phyloP scores from a whole-genome alignment of 2,329 filamentous ascomycete species.

The Verticillium tricorpus region DNA sequence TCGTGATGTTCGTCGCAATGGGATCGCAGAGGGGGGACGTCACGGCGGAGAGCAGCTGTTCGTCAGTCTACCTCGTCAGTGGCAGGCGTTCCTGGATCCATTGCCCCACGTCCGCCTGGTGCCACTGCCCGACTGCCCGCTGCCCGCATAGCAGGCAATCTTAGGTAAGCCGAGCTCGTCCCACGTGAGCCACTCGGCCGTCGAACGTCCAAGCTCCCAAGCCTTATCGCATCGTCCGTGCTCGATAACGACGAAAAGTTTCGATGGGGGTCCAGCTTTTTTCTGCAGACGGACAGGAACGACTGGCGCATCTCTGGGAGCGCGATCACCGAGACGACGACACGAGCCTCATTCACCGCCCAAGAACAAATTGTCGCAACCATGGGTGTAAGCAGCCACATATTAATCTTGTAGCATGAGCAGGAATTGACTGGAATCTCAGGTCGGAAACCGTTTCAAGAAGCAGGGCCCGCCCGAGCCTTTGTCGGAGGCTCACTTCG shows the following conservation, averaged over 20 bases:
- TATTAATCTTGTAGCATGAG: neutral
- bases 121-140: neutral
- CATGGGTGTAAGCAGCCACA: neutral
- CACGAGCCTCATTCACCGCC: neutral
- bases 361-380: neutral
- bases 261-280: constrained; percentile 27
- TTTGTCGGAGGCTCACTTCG: constrained; percentile 74
- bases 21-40: neutral
- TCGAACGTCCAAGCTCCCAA: neutral
- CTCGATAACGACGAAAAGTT: constrained; percentile 29
- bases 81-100: neutral
- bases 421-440: neutral
- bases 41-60: neutral
- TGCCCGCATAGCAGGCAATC: neutral
- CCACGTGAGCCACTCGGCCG: neutral
- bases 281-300: constrained; percentile 6
- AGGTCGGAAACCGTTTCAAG: constrained; percentile 80
- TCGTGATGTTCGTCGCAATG: neutral
- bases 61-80: neutral
- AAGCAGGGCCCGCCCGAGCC: constrained; percentile 87
- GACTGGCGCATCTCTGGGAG: neutral
- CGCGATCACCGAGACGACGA: neutral
- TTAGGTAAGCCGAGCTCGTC: neutral
- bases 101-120: neutral
- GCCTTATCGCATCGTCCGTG: neutral